Evolutionary conservation across 495 filamentous ascomycete genomes (phyloP).

Genomic region (Hypomontagnella submonticulosa): DNA sequence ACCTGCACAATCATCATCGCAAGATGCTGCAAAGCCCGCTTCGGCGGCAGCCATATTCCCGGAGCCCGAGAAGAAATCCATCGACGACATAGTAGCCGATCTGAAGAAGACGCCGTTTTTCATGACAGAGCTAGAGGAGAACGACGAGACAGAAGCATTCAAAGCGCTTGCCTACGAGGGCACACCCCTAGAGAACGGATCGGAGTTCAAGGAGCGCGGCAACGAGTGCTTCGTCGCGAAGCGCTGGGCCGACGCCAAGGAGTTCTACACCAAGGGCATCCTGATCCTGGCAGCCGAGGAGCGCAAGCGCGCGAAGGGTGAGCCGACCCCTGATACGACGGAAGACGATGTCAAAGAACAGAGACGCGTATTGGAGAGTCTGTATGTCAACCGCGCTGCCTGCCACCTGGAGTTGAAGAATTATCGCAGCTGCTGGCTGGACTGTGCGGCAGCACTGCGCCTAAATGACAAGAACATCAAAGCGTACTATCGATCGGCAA

Average conservation of each 20-base stretch:
- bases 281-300: slow-evolving; percentile 71
- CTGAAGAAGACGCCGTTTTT: slow-evolving; percentile 89
- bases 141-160: slow-evolving; percentile 83
- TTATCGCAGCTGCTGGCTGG: slow-evolving; percentile 82
- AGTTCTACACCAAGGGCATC: slow-evolving; percentile 89
- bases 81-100: slow-evolving; percentile 76
- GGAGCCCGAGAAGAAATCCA: slow-evolving; percentile 69
- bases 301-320: slow-evolving; percentile 44
- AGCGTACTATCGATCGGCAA: slow-evolving; percentile 84
- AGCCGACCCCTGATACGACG: slow-evolving; percentile 46
- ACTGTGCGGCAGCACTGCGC: slow-evolving; percentile 82
- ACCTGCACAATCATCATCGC: slow-evolving; percentile 24
- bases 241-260: slow-evolving; percentile 83
- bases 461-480: slow-evolving; percentile 85
- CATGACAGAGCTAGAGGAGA: slow-evolving; percentile 92
- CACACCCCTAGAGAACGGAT: slow-evolving; percentile 79
- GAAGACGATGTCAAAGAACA: slow-evolving; percentile 66
- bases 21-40: slow-evolving; percentile 16
- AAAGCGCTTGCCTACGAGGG: slow-evolving; percentile 93
- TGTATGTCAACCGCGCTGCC: slow-evolving; percentile 85
- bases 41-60: slow-evolving; percentile 44
- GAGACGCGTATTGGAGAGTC: slow-evolving; percentile 72
- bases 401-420: slow-evolving; percentile 80
- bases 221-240: slow-evolving; percentile 84
- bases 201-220: slow-evolving; percentile 85